phyloP scores from a whole-genome alignment of 139 green algal genomes.

The Chlamydomonas eustigma region DNA sequence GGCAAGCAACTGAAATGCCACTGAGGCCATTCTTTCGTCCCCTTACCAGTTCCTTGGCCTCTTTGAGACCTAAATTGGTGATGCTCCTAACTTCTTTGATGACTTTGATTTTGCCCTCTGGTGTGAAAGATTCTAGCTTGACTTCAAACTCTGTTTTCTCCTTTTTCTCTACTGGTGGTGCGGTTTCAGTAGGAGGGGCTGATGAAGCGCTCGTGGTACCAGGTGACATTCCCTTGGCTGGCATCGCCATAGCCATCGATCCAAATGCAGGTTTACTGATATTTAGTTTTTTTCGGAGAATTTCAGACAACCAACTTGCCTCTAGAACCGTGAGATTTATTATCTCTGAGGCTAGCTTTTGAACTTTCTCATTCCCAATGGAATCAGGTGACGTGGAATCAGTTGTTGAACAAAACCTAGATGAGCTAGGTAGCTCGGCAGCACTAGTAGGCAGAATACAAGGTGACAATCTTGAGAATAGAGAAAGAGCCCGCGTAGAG shows the following conservation, averaged over 20 bases:
- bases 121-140: constrained; percentile 90
- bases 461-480: too few relatives aligned
- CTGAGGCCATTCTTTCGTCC: too few relatives aligned
- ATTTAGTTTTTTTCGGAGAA: constrained; percentile 64
- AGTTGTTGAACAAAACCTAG: too few relatives aligned
- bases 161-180: constrained; percentile 39
- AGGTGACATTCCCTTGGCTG: too few relatives aligned
- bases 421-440: too few relatives aligned
- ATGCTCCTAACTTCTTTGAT: constrained; percentile 97
- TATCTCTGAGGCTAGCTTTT: constrained; percentile 67
- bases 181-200: not conserved
- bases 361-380: constrained; percentile 37
- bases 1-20: too few relatives aligned
- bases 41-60: constrained; percentile 94
- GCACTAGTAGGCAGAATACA: too few relatives aligned
- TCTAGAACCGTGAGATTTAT: constrained; percentile 72
- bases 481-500: too few relatives aligned
- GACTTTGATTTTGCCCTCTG: constrained; percentile 95
- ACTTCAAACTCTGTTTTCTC: constrained; percentile 94
- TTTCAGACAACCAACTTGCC: constrained; percentile 62
- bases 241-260: constrained; percentile 41
- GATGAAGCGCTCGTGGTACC: too few relatives aligned
- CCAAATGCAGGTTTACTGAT: constrained; percentile 43
- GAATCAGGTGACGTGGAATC: too few relatives aligned
- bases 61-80: constrained; percentile 93